Percentiles rank a stretch among this genome's conserved stretches.
phyloP scores from a whole-genome alignment of 805 yeast genomes.

The Saccharomycopsis sp. region DNA sequence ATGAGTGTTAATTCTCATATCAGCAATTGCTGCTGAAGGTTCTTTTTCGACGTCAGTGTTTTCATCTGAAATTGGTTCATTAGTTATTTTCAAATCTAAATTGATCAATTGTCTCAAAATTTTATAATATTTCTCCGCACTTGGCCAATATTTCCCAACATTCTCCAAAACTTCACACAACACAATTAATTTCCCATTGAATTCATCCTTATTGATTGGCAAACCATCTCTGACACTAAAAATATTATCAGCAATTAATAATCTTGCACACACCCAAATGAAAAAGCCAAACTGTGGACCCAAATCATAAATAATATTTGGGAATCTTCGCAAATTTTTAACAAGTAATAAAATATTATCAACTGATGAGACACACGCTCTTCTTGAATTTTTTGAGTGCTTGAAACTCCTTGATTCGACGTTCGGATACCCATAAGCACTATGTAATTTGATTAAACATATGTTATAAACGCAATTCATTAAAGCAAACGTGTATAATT shows the following conservation, averaged over 20 bases:
- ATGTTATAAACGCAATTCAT: not conserved
- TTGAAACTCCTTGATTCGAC: not conserved
- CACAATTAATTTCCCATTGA: not conserved
- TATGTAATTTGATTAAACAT: not conserved
- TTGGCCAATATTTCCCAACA: not conserved
- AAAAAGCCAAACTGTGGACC: not conserved
- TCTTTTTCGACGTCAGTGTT: not conserved
- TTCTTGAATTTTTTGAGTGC: not conserved
- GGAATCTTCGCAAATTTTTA: not conserved
- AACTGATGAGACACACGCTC: not conserved
- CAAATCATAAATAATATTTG: not conserved
- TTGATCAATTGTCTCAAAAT: not conserved
- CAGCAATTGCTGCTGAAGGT: not conserved
- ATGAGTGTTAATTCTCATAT: slow-evolving; percentile 1
- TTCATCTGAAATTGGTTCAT: not conserved
- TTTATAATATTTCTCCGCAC: slow-evolving; percentile 1
- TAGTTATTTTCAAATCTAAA: not conserved
- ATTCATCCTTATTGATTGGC: not conserved
- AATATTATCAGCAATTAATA: not conserved
- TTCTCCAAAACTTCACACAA: not conserved
- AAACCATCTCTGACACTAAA: not conserved
- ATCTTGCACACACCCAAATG: not conserved
- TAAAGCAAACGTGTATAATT: not conserved
- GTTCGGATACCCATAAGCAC: slow-evolving; percentile 2
- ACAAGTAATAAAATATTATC: not conserved